Evolutionary conservation across 2,329 filamentous ascomycete genomes (phyloP).

Genomic region (Beauveria scarabaeidicola): DNA sequence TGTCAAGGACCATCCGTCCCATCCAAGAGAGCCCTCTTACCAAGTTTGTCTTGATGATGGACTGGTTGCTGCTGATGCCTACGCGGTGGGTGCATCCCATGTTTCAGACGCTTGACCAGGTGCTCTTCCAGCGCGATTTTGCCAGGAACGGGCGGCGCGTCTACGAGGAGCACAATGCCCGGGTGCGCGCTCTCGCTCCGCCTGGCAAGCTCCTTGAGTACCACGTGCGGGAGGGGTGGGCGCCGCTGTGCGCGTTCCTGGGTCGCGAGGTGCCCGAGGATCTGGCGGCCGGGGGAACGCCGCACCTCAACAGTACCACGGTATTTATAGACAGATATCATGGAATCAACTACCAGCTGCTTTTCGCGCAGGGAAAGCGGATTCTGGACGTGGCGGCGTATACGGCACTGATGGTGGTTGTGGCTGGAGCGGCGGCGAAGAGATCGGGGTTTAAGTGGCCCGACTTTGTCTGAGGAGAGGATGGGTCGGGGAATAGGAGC

Average conservation of each 20-base stretch:
- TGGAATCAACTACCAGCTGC: neutral
- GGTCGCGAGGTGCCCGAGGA: slow-evolving; percentile 1
- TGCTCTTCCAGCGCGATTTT: neutral
- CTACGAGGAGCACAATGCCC: slow-evolving; percentile 10
- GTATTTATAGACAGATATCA: neutral
- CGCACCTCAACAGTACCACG: slow-evolving; percentile 3
- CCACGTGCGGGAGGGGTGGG: slow-evolving; percentile 6
- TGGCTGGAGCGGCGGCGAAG: neutral
- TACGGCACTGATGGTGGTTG: neutral
- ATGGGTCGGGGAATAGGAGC: neutral
- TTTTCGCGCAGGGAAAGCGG: neutral
- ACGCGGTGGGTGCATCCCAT: neutral
- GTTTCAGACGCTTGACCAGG: neutral
- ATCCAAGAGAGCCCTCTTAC: neutral
- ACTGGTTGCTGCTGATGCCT: slow-evolving; percentile 3
- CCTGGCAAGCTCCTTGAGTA: slow-evolving; percentile 12
- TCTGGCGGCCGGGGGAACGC: neutral
- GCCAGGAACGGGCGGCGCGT: neutral
- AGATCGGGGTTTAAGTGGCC: neutral
- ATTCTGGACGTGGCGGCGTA: slow-evolving; percentile 8
- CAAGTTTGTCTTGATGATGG: neutral
- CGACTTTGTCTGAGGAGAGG: neutral
- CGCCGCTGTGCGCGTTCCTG: slow-evolving; percentile 8
- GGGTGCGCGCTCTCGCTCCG: slow-evolving; percentile 11
- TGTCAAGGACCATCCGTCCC: neutral